These are phyloP conservation scores for Ciborinia camelliae DNA, from an alignment of 2,329 filamentous ascomycete genomes.

Conservation along the genomic window DNA sequence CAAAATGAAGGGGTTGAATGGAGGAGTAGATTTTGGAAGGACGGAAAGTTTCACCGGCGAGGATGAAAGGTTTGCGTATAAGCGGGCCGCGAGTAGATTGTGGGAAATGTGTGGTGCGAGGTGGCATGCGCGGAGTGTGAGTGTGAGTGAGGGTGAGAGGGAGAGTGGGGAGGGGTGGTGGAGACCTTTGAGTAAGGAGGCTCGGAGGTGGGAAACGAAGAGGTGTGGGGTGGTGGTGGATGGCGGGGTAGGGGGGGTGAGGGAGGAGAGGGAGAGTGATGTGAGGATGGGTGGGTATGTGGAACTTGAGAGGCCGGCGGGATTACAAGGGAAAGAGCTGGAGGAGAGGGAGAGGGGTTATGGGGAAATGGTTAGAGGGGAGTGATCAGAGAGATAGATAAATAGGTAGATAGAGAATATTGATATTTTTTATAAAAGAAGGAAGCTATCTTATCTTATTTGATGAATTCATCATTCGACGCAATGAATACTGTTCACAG, in stretches of 20 bases:
- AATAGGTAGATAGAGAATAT: background rate
- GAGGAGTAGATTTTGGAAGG: constrained; percentile 58
- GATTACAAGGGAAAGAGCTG: constrained; percentile 37
- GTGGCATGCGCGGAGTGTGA: constrained; percentile 66
- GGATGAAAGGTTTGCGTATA: constrained; percentile 79
- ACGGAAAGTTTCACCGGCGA: constrained; percentile 70
- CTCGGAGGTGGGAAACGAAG: constrained; percentile 61
- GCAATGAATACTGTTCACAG: background rate
- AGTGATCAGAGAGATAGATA: too few species aligned
- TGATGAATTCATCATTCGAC: background rate
- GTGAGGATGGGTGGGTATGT: constrained; percentile 42
- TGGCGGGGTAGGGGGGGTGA: constrained; percentile 2
- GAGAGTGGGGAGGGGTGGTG: constrained; percentile 57
- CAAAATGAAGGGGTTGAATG: too few species aligned
- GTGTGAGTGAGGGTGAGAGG: too few species aligned
- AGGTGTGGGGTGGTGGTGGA: constrained; percentile 4
- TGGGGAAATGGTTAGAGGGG: too few species aligned
- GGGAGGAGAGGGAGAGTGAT: constrained; percentile 34
- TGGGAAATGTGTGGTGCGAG: constrained; percentile 75
- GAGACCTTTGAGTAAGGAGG: constrained; percentile 60
- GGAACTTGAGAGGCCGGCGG: constrained; percentile 45
- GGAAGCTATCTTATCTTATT: background rate
- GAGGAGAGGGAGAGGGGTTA: constrained; percentile 21
- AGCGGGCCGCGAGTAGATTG: constrained; percentile 69
- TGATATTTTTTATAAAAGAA: background rate